Conservation (phyloP, 2,329 filamentous ascomycete genomes). For the Drechslerella dactyloides region DNA sequence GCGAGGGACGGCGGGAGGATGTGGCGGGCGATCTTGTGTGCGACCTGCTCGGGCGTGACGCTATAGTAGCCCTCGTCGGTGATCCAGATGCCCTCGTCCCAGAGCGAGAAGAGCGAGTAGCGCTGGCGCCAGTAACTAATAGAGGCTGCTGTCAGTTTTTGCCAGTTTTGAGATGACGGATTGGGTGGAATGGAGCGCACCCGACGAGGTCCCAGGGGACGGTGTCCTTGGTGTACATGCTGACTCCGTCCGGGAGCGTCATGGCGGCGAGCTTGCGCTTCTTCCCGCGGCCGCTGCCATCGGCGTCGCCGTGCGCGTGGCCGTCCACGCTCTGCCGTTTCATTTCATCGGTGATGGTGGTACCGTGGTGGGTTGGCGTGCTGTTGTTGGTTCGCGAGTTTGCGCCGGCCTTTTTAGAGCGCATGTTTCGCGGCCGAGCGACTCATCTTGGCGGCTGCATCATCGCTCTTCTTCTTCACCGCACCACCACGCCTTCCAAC, state of each 20-base stretch:
- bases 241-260: slow-evolving; percentile 20
- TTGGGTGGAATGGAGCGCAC: slow-evolving; percentile 16
- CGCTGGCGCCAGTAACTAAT: slow-evolving; percentile 87
- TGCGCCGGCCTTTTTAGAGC: neutral
- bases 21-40: slow-evolving; percentile 70
- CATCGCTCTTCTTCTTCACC: too few relatives aligned
- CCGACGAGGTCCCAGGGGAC: slow-evolving; percentile 44
- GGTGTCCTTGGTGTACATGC: slow-evolving; percentile 34
- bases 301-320: slow-evolving; percentile 6
- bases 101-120: slow-evolving; percentile 83
- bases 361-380: too few relatives aligned
- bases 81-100: slow-evolving; percentile 86
- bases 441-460: neutral
- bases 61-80: slow-evolving; percentile 97
- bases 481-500: neutral
- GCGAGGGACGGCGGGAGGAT: slow-evolving; percentile 53
- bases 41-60: slow-evolving; percentile 91
- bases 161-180: neutral
- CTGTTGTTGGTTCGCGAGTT: neutral
- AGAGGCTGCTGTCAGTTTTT: neutral
- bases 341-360: slow-evolving; percentile 13
- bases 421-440: neutral
- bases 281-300: slow-evolving; percentile 28
- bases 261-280: slow-evolving; percentile 26
- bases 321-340: slow-evolving; percentile 33